Conservation (phyloP, 108 stramenopile species). For the Licmophora abbreviata region DNA sequence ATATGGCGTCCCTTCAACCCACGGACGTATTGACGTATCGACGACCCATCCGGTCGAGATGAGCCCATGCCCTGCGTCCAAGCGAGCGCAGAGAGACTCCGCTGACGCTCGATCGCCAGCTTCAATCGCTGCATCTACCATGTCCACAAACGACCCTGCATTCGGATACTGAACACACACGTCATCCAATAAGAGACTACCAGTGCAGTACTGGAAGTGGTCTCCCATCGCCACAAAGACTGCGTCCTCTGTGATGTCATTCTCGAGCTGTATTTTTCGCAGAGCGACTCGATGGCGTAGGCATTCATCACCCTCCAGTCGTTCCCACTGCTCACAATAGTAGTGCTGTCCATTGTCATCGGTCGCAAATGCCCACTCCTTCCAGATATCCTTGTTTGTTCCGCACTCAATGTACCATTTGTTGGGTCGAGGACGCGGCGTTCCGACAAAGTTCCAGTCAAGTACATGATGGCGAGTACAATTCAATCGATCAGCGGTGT, state of each 20-base stretch:
- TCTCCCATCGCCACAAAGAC: constrained; percentile 15
- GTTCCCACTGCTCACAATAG: constrained; percentile 83
- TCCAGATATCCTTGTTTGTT: constrained; percentile 41
- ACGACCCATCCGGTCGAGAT: constrained; percentile 64
- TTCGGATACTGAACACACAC: constrained; percentile 20
- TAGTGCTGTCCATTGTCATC: constrained; percentile 72
- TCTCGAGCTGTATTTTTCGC: constrained; percentile 18
- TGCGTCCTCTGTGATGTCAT: neutral
- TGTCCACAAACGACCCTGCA: constrained; percentile 28
- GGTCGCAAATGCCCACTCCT: constrained; percentile 74
- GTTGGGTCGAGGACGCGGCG: constrained; percentile 69
- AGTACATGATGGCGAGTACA: constrained; percentile 84
- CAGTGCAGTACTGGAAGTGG: constrained; percentile 71
- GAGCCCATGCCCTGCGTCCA: constrained; percentile 69
- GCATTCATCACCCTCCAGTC: constrained; percentile 28
- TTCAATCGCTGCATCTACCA: constrained; percentile 60
- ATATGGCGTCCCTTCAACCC: constrained; percentile 54
- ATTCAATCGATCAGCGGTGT: constrained; percentile 17
- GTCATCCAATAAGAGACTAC: constrained; percentile 18
- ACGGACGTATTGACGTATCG: constrained; percentile 62
- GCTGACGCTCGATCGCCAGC: constrained; percentile 53
- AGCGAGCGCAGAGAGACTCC: constrained; percentile 33
- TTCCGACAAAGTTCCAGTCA: constrained; percentile 85
- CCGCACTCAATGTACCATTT: constrained; percentile 80
- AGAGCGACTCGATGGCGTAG: constrained; percentile 36